These are phyloP conservation scores for Tuber magnatum DNA, from an alignment of 495 filamentous ascomycete species.

Conservation along the genomic window DNA sequence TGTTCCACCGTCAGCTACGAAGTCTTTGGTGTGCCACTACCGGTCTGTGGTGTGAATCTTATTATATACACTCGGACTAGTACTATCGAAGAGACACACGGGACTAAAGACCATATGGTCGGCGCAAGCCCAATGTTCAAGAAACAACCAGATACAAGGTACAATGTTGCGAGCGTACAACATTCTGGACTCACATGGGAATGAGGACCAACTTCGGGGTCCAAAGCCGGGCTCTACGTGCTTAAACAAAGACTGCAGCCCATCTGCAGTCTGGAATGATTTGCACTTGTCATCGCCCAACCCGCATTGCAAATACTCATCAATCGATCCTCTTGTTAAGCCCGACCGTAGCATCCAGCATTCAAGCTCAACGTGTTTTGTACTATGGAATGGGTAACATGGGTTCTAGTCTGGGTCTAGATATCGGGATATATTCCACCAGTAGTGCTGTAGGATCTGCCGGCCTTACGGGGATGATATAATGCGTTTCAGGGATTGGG, in stretches of 20 bases:
- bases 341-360: not conserved
- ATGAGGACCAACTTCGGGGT: not conserved
- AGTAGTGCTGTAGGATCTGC: not conserved
- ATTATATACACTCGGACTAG: not conserved
- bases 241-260: not conserved
- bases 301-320: not conserved
- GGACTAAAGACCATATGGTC: not conserved
- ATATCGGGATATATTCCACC: not conserved
- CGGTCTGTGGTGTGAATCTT: conserved; percentile 7
- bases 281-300: not conserved
- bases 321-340: not conserved
- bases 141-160: not conserved
- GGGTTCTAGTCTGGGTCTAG: not conserved
- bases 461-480: not conserved
- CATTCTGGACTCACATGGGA: not conserved
- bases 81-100: not conserved
- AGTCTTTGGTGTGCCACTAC: conserved; percentile 2
- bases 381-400: not conserved
- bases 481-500: not conserved
- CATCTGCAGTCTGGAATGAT: not conserved
- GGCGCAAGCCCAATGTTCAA: not conserved
- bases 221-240: not conserved
- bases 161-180: not conserved
- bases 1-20: not conserved
- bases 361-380: not conserved